phyloP scores from a whole-genome alignment of 352 stramenopile genomes.

The Phytophthora cryptogea region DNA sequence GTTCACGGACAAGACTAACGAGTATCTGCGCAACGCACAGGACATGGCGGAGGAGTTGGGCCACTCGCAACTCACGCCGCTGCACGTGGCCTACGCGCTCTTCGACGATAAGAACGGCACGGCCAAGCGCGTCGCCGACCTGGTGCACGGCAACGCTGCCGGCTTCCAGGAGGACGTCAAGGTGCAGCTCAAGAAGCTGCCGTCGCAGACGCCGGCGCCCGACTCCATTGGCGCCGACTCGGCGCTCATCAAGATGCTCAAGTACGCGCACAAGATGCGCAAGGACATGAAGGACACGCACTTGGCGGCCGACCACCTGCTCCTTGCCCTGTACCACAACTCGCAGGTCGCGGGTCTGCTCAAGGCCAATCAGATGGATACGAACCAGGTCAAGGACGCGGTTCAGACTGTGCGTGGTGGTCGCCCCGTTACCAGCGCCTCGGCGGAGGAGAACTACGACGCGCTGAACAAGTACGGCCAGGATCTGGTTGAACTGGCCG shows the following conservation, averaged over 20 bases:
- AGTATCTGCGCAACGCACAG: conserved; percentile 54
- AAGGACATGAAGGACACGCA: conserved; percentile 87
- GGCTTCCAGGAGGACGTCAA: conserved; percentile 54
- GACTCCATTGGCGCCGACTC: conserved; percentile 66
- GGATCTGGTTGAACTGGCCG: conserved; percentile 93
- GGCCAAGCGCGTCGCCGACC: conserved; percentile 53
- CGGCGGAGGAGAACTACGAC: conserved; percentile 92
- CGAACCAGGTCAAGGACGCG: conserved; percentile 67
- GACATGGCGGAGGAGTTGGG: conserved; percentile 65
- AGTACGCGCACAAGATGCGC: conserved; percentile 78
- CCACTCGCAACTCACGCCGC: conserved; percentile 77
- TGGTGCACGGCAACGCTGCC: conserved; percentile 53
- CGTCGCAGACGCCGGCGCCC: conserved; percentile 72
- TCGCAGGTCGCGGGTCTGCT: conserved; percentile 57
- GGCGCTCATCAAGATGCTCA: conserved; percentile 76
- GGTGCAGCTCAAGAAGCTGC: conserved; percentile 66
- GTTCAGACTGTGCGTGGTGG: conserved; percentile 65
- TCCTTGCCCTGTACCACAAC: conserved; percentile 78
- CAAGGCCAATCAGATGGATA: conserved; percentile 67
- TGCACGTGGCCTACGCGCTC: conserved; percentile 71
- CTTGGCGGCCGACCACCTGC: conserved; percentile 69
- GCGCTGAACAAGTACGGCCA: conserved; percentile 95
- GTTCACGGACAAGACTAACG: conserved; percentile 83
- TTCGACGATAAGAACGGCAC: conserved; percentile 69
- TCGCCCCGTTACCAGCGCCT: conserved; percentile 71